phyloP scores from a whole-genome alignment of 2,329 filamentous ascomycete species.

The Aspergillus pseudoglaucus region DNA sequence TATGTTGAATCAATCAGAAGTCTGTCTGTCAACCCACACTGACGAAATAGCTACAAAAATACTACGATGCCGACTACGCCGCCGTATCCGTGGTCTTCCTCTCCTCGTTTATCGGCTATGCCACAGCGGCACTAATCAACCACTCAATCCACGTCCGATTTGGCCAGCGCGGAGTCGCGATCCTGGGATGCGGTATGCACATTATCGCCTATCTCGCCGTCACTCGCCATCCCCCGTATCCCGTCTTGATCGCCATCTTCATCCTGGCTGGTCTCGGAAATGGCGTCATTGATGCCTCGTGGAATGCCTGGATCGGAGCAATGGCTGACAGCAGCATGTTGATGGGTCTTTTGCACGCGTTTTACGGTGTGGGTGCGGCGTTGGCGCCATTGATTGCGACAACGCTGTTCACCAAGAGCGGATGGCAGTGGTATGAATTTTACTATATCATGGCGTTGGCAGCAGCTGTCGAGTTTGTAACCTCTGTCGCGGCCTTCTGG shows the following conservation, averaged over 20 bases:
- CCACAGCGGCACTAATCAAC: slow-evolving; percentile 39
- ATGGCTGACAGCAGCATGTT: slow-evolving; percentile 68
- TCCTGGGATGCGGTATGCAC: slow-evolving; percentile 48
- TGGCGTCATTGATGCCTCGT: slow-evolving; percentile 52
- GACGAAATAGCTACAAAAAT: slow-evolving; percentile 32
- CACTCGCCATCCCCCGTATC: slow-evolving; percentile 62
- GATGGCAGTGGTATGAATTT: slow-evolving; percentile 62
- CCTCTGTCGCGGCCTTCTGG: slow-evolving; percentile 11
- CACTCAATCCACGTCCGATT: slow-evolving; percentile 36
- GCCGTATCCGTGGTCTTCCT: slow-evolving; percentile 42
- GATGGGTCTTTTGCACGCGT: slow-evolving; percentile 63
- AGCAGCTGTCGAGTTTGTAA: slow-evolving; percentile 51
- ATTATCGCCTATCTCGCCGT: slow-evolving; percentile 40
- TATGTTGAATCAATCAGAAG: slow-evolving; percentile 18
- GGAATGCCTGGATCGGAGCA: slow-evolving; percentile 61
- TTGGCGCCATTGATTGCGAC: slow-evolving; percentile 65
- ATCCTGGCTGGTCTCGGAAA: slow-evolving; percentile 65
- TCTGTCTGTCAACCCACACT: not conserved
- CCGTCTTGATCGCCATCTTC: slow-evolving; percentile 58
- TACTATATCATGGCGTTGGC: slow-evolving; percentile 63
- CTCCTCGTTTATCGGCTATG: slow-evolving; percentile 45
- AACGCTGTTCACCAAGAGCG: slow-evolving; percentile 59
- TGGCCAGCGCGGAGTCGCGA: slow-evolving; percentile 65
- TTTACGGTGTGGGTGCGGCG: slow-evolving; percentile 64
- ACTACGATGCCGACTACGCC: slow-evolving; percentile 41